A percentile compares a stretch with the other conserved stretches of the same genome.
These are phyloP conservation scores for Diddensiella santjacobensis DNA, from an alignment of 805 yeast species.

Conservation along the genomic window DNA sequence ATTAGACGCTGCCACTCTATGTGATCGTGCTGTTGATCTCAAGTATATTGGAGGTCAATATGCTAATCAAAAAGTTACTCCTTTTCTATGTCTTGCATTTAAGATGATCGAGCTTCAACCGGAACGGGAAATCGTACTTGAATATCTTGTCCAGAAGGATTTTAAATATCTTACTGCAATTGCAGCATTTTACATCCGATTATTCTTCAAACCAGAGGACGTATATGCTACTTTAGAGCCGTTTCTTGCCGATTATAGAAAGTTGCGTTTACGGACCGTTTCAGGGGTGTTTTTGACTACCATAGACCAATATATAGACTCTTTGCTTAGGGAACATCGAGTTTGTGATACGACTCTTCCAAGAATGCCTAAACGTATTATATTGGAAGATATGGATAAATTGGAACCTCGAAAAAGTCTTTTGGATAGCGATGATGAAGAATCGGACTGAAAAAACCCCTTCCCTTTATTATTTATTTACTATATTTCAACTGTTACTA, in stretches of 20 bases:
- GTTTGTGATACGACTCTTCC: slow-evolving; percentile 77
- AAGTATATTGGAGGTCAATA: slow-evolving; percentile 58
- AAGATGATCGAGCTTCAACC: slow-evolving; percentile 79
- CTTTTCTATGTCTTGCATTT: slow-evolving; percentile 71
- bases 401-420: slow-evolving; percentile 33
- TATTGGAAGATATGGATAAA: slow-evolving; percentile 35
- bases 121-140: slow-evolving; percentile 47
- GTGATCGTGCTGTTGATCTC: slow-evolving; percentile 46
- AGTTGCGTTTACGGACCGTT: slow-evolving; percentile 48
- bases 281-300: slow-evolving; percentile 43
- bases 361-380: slow-evolving; percentile 41
- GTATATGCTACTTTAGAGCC: slow-evolving; percentile 53
- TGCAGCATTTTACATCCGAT: slow-evolving; percentile 54
- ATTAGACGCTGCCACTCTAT: slow-evolving; percentile 45
- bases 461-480: no score
- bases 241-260: slow-evolving; percentile 61
- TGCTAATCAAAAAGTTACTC: slow-evolving; percentile 56
- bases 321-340: slow-evolving; percentile 50
- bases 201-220: slow-evolving; percentile 42
- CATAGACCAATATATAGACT: slow-evolving; percentile 75
- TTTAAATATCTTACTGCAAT: slow-evolving; percentile 77
- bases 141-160: slow-evolving; percentile 55
- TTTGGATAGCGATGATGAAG: slow-evolving; percentile 39
- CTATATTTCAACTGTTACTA: no score
- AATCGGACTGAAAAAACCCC: no score